phyloP scores from a whole-genome alignment of 768 basidiomycete species.

The Amanita molliuscula region DNA sequence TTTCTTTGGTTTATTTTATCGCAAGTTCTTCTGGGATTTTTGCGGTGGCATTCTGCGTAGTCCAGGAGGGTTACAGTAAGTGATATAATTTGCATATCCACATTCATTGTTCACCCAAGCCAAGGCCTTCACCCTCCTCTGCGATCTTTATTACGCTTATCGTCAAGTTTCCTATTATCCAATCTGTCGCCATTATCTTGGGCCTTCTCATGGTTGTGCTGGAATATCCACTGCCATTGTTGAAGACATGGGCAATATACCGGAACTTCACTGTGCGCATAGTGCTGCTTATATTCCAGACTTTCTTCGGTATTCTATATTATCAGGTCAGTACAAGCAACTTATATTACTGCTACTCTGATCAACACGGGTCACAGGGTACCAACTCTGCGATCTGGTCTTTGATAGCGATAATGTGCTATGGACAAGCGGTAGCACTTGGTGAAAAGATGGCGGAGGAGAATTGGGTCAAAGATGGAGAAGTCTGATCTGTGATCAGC shows the following conservation, averaged over 20 bases:
- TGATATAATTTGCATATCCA: conserved; percentile 12
- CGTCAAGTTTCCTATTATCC: conserved; percentile 70
- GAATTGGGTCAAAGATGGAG: conserved; percentile 48
- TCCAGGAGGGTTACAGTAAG: conserved; percentile 74
- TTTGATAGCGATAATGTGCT: conserved; percentile 58
- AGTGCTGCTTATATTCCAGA: conserved; percentile 53
- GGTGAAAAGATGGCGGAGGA: conserved; percentile 62
- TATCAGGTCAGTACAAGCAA: conserved; percentile 55
- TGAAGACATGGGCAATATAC: conserved; percentile 47
- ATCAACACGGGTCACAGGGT: conserved; percentile 39
- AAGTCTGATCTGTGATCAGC: conserved; percentile 30
- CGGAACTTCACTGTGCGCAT: conserved; percentile 57
- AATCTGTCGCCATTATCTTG: conserved; percentile 52
- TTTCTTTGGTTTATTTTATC: conserved; percentile 73
- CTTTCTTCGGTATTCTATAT: conserved; percentile 52
- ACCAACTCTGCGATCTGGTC: conserved; percentile 80
- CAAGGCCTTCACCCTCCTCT: conserved; percentile 49
- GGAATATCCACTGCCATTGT: conserved; percentile 58
- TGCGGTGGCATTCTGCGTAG: conserved; percentile 69
- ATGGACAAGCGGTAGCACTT: conserved; percentile 49
- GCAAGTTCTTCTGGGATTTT: conserved; percentile 98
- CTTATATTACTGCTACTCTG: not conserved
- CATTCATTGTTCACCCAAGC: not conserved
- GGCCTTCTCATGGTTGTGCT: conserved; percentile 50
- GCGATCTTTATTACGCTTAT: conserved; percentile 64